Conservation (phyloP, 768 basidiomycete genomes). For the Auricularia sp. region DNA sequence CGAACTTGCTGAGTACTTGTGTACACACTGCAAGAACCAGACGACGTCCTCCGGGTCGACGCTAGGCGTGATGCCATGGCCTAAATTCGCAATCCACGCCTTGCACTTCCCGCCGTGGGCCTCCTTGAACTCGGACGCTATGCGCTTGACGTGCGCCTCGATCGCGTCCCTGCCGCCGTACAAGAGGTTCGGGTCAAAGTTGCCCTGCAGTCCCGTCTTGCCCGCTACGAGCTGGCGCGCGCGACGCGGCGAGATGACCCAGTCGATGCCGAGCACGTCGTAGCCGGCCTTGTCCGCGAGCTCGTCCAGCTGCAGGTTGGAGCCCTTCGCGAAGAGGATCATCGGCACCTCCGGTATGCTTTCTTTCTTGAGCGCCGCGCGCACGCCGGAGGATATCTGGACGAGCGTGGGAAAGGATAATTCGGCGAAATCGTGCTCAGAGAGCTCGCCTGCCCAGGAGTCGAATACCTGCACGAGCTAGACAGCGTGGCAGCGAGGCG, state of each 20-base stretch:
- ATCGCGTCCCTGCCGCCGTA: constrained; percentile 84
- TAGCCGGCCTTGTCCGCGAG: constrained; percentile 62
- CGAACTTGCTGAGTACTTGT: constrained; percentile 53
- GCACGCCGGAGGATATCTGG: constrained; percentile 65
- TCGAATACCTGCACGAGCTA: constrained; percentile 96
- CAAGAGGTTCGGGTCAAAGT: constrained; percentile 81
- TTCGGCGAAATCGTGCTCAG: constrained; percentile 71
- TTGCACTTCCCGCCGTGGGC: constrained; percentile 38
- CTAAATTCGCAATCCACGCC: constrained; percentile 96
- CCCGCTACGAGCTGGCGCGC: constrained; percentile 54
- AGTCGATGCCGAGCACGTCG: constrained; percentile 86
- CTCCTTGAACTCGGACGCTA: constrained; percentile 63
- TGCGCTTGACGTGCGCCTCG: constrained; percentile 72
- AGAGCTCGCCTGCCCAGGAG: constrained; percentile 89
- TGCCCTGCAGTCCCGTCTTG: constrained; percentile 76
- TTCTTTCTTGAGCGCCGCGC: constrained; percentile 42
- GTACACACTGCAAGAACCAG: constrained; percentile 87
- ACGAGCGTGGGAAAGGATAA: constrained; percentile 77
- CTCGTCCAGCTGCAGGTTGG: constrained; percentile 57
- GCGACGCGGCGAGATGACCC: constrained; percentile 72
- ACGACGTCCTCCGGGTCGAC: constrained; percentile 88
- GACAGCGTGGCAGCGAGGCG: constrained; percentile 1
- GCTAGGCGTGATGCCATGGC: constrained; percentile 93
- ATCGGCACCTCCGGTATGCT: constrained; percentile 58
- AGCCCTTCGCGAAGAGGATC: constrained; percentile 93